Evolutionary conservation across 2,329 filamentous ascomycete genomes (phyloP), one percentile per base, ranked within the genome.

Genomic region (Fusarium agapanthi): DNA sequence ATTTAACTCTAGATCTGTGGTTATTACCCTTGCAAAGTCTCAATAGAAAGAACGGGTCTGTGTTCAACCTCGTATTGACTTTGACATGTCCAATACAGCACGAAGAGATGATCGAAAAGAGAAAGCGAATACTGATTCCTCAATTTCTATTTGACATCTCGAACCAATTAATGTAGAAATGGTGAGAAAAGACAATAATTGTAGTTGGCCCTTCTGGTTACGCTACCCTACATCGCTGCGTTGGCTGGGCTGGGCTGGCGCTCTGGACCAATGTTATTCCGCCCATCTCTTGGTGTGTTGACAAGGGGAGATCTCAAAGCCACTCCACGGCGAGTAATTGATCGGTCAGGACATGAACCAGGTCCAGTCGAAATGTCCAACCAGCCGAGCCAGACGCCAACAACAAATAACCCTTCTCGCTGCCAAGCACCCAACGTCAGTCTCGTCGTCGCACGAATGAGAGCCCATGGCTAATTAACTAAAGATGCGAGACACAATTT

Each of bases 401-500:
- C 15, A 32, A n/a, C 22, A 2, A 18, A 13, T 6, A 24, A 41
- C 20, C 26, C 22, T 54, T 54, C 35, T 32, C 51, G 37, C 20
- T 37, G 51, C 15, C 51, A 55, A 40, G 37, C 26, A 55, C 51
- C 41, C 14, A 55, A 32, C 35, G 15, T 12, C 13, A 15, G 28
- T 41, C 14, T 43, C 11, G 2, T 18, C 7, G 16, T 24, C 4
- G 13, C 3, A 11, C 4, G 8, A 15, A 12, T 11, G 15, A 43
- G 16, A 24, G 3, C 8, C 3, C 1, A 22, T 3, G 16, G 9
- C 28, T 60, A 28, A 45, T 30, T 9, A 9, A 30, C 7, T 6
- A 30, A 30, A 7, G 28, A 30, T 30, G 28, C 28, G 28, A 30
- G 26, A 73, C 71, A 1, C 72, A 67, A 73, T 73, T 65, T 28